Evolutionary conservation across 1,284 basidiomycete genomes (phyloP).

Genomic region (Mycosarcoma mackinlayi): DNA sequence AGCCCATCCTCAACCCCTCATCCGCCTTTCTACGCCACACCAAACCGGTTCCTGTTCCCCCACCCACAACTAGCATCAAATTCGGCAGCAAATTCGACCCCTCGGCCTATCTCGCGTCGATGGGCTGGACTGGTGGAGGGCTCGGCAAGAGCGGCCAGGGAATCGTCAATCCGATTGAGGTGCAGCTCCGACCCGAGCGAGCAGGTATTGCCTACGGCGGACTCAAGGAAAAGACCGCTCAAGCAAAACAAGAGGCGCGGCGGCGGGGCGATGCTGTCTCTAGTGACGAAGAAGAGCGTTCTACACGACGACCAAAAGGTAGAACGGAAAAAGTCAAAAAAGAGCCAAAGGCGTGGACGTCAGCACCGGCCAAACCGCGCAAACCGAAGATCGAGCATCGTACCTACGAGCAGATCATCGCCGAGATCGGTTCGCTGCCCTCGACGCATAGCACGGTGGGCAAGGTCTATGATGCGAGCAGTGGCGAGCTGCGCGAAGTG

Average conservation of each 20-base stretch:
- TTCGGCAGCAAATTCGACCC: conserved; percentile 62
- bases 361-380: conserved; percentile 47
- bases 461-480: conserved; percentile 62
- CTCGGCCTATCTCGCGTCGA: conserved; percentile 59
- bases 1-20: conserved; percentile 19
- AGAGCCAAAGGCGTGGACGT: conserved; percentile 25
- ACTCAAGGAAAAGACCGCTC: conserved; percentile 63
- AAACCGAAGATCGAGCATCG: conserved; percentile 61
- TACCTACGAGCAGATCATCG: conserved; percentile 66
- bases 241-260: conserved; percentile 55
- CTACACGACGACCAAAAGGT: neutral
- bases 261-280: conserved; percentile 45
- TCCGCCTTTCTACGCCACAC: conserved; percentile 31
- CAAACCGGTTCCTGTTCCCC: neutral
- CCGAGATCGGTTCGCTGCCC: conserved; percentile 43
- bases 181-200: conserved; percentile 62
- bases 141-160: conserved; percentile 64
- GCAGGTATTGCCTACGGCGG: conserved; percentile 67
- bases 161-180: conserved; percentile 66
- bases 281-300: conserved; percentile 45
- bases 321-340: conserved; percentile 13
- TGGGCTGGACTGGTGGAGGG: conserved; percentile 68
- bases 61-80: conserved; percentile 34
- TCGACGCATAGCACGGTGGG: conserved; percentile 30
- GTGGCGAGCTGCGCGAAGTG: conserved; percentile 47